Base-by-base conservation (phyloP, 1,284 basidiomycete genomes). In the Singerocomus inundabilis region DNA sequence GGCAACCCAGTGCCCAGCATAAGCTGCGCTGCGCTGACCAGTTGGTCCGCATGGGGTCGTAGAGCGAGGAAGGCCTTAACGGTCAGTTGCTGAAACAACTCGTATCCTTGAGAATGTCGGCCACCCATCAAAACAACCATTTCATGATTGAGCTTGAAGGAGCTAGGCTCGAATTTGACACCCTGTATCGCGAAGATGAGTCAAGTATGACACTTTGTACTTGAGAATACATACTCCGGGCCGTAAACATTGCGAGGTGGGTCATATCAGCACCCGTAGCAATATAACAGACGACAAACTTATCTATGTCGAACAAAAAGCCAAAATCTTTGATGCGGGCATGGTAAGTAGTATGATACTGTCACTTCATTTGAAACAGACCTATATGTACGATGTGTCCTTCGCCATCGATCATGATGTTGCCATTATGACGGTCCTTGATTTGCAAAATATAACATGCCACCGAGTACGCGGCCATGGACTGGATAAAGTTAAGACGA, bases 401-500 rank as follows among this genome's bases (percentile, higher is more conserved):
- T 54, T 95, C 91, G 7, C 90, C 93, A 63, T 98, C 94, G 53
- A 99, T 96, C 95, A 99, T 97, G 63, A 98, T 98, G 68, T 99
- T 99, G 18, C 96, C 96, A 64, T 98, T 98, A 70, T 99, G 96
- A 32, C 96, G 76, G 68, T 99, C 97, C 72, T 97, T 96, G 72
- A 98, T 93, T 70, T 99, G 96, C 34, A 98, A 72, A 55, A 98
- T 93, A 70, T 98, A 98, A 69, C 96, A 99, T 11, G 93, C 92
- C n/a, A 99, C 87, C 31, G 94, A 98, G 71, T 99, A 99, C 16
- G 94, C 97, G 1, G 97, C 97, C 97, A 99, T 99, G 1, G 93
- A 96, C 67, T 97, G 93, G 57, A 99, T 93, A 66, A 99, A 99
- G 72, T 98, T 98, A 57, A 93, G 77, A 26, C 96, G 84, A 39